Conservation (phyloP, 1,139 yeast genomes). For the Diutina catenulata region DNA sequence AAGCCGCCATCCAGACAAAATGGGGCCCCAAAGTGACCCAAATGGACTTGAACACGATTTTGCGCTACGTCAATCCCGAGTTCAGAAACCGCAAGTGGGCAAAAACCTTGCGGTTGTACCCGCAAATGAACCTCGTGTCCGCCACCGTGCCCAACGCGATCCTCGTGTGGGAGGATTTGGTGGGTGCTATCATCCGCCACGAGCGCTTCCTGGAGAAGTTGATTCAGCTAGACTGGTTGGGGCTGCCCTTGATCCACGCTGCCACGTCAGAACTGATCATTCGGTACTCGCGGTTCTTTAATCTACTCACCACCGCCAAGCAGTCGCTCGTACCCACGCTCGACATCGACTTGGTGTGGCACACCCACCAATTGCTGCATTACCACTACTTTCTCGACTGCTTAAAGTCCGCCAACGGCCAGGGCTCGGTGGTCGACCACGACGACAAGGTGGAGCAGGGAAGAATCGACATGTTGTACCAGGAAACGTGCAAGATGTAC, state of each 20-base stretch:
- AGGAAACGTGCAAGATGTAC: constrained; percentile 14
- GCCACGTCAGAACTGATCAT: constrained; percentile 13
- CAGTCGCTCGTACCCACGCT: constrained; percentile 22
- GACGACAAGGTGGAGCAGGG: constrained; percentile 18
- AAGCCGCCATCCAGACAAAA: not conserved
- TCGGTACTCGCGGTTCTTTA: constrained; percentile 18
- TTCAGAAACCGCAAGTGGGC: not conserved
- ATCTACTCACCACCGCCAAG: constrained; percentile 10
- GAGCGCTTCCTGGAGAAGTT: constrained; percentile 20
- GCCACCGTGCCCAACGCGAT: constrained; percentile 12
- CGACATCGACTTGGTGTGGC: constrained; percentile 30
- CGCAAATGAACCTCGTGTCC: constrained; percentile 13
- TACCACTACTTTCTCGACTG: constrained; percentile 13
- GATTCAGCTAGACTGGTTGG: constrained; percentile 19
- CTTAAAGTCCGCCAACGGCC: constrained; percentile 7
- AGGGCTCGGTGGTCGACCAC: constrained; percentile 15
- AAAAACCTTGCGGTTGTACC: constrained; percentile 10
- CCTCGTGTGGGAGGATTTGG: constrained; percentile 18
- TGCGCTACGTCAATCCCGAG: not conserved
- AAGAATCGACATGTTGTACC: constrained; percentile 13
- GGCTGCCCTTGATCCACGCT: constrained; percentile 13
- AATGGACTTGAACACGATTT: not conserved
- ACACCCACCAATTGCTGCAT: constrained; percentile 23
- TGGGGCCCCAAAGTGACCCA: not conserved
- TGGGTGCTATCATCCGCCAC: constrained; percentile 22